These are phyloP conservation scores for Blastobotrys proliferans DNA, from an alignment of 1,139 yeast species.

Conservation along the genomic window DNA sequence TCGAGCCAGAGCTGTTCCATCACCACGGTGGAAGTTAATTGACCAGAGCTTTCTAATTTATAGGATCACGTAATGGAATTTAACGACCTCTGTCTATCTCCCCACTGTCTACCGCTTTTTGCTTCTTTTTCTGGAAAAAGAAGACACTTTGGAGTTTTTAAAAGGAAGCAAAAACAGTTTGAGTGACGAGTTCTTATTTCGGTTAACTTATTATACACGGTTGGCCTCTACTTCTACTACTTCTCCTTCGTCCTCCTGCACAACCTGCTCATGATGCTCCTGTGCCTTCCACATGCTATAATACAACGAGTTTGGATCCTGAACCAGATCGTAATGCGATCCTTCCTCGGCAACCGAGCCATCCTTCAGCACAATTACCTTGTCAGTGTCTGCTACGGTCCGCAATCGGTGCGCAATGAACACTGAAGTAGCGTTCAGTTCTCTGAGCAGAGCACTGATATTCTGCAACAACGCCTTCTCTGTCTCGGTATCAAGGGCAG, in stretches of 20 bases:
- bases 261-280: slow-evolving; percentile 55
- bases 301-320: slow-evolving; percentile 56
- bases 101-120: too few species aligned
- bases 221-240: slow-evolving; percentile 10
- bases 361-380: slow-evolving; percentile 77
- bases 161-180: too few species aligned
- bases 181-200: too few species aligned
- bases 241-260: slow-evolving; percentile 36
- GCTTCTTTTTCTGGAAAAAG: too few species aligned
- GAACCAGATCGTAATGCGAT: slow-evolving; percentile 59
- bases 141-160: too few species aligned
- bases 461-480: slow-evolving; percentile 80
- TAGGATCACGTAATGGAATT: too few species aligned
- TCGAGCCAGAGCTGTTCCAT: not conserved
- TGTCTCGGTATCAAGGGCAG: slow-evolving; percentile 94
- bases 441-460: slow-evolving; percentile 57
- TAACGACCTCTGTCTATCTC: too few species aligned
- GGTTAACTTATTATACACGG: not conserved
- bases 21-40: not conserved
- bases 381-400: slow-evolving; percentile 92
- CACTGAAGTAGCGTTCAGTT: slow-evolving; percentile 64
- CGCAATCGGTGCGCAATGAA: slow-evolving; percentile 92
- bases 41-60: too few species aligned
- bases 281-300: slow-evolving; percentile 86
- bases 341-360: slow-evolving; percentile 90